A percentile compares a stretch with the other conserved stretches of the same genome.
phyloP scores from a whole-genome alignment of 805 yeast genomes.

The Yamadazyma scolyti region DNA sequence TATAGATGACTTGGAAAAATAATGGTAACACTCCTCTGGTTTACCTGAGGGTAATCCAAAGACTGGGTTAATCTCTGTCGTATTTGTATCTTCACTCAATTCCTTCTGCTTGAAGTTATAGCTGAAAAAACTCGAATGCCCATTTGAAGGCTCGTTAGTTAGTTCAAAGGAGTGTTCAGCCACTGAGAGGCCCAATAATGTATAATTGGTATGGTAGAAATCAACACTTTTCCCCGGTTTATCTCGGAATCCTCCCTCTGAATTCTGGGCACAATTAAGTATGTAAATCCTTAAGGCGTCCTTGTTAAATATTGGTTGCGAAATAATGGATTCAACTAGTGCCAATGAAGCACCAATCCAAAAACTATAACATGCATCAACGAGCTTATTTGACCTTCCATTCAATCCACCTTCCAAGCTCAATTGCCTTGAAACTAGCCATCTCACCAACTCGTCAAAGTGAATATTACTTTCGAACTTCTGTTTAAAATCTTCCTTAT shows the following conservation, averaged over 20 bases:
- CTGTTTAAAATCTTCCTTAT: constrained; percentile 21
- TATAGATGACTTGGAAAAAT: too few relatives aligned
- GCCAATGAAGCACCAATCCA: constrained; percentile 88
- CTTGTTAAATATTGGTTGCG: constrained; percentile 43
- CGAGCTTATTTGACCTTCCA: constrained; percentile 90
- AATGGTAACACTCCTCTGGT: constrained; percentile 25
- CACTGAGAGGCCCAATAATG: constrained; percentile 67
- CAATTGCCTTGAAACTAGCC: constrained; percentile 73
- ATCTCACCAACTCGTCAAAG: constrained; percentile 48
- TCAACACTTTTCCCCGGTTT: constrained; percentile 83
- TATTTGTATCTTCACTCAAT: constrained; percentile 11
- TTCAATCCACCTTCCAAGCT: constrained; percentile 79
- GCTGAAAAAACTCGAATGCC: constrained; percentile 11
- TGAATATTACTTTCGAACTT: constrained; percentile 27
- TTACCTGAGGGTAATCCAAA: constrained; percentile 28
- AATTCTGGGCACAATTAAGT: constrained; percentile 70
- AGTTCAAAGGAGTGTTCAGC: constrained; percentile 43
- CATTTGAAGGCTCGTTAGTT: not conserved
- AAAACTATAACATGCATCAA: constrained; percentile 93
- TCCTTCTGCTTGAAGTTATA: constrained; percentile 13
- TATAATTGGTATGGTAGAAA: constrained; percentile 88
- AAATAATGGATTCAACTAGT: constrained; percentile 51
- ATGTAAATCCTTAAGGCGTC: constrained; percentile 62
- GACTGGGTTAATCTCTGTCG: constrained; percentile 22
- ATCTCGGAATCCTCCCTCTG: constrained; percentile 75